Conservation (phyloP, 2,329 filamentous ascomycete species). For the Penicillium brasilianum region DNA sequence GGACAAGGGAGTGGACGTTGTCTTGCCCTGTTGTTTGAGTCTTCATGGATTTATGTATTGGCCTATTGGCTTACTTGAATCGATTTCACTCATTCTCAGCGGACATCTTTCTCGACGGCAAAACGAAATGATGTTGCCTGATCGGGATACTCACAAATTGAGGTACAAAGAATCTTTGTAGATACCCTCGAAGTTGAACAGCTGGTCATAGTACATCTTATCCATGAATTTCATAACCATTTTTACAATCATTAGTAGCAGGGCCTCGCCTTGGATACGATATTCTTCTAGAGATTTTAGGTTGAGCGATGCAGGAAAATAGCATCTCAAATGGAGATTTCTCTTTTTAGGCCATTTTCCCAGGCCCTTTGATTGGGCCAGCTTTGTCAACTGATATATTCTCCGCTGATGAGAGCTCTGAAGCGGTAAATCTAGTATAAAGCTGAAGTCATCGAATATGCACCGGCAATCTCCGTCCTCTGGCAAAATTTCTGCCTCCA, state of each 20-base stretch:
- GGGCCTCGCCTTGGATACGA: neutral
- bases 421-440: too few species aligned
- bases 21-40: neutral
- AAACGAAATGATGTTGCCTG: neutral
- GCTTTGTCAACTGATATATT: too few species aligned
- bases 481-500: neutral
- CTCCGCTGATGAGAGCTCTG: too few species aligned
- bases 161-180: neutral
- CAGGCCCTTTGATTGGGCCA: too few species aligned
- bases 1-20: conserved; percentile 42
- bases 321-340: neutral
- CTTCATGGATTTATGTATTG: too few species aligned
- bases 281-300: neutral
- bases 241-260: neutral
- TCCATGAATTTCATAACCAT: too few species aligned
- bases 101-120: neutral
- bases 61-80: neutral
- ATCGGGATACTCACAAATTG: too few species aligned
- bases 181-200: neutral
- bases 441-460: neutral
- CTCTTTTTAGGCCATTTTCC: too few species aligned
- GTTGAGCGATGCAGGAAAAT: neutral
- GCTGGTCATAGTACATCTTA: too few species aligned
- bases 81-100: neutral
- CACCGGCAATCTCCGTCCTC: too few species aligned